Conservation (phyloP, 108 stramenopile genomes). For the Cyclotella sp. region DNA sequence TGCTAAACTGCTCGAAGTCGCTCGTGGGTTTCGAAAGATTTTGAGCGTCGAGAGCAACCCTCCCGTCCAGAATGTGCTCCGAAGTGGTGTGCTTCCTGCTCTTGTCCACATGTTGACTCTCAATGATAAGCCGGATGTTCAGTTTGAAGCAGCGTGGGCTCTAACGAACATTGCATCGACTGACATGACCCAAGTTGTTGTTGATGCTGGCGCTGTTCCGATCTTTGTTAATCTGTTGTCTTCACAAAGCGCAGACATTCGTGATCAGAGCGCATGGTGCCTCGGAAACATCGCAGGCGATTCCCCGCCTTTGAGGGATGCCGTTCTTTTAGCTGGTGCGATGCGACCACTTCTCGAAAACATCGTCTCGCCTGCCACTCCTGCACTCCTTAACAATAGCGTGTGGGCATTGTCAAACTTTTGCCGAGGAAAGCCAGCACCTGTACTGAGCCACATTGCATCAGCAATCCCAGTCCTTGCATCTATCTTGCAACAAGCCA, state of each 20-base stretch:
- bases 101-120: conserved; percentile 72
- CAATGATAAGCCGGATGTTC: conserved; percentile 56
- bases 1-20: conserved; percentile 54
- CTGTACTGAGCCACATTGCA: conserved; percentile 49
- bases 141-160: conserved; percentile 96
- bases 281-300: conserved; percentile 97
- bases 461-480: conserved; percentile 68
- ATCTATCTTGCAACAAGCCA: conserved; percentile 32
- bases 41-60: conserved; percentile 84
- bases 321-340: conserved; percentile 62
- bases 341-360: conserved; percentile 77
- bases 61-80: conserved; percentile 83
- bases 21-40: conserved; percentile 78
- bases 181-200: conserved; percentile 66
- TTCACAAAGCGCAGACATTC: conserved; percentile 73
- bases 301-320: conserved; percentile 72
- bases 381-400: conserved; percentile 78
- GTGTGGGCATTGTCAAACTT: conserved; percentile 94
- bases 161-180: conserved; percentile 95
- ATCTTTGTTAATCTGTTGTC: conserved; percentile 70
- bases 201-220: conserved; percentile 75
- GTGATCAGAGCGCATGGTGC: conserved; percentile 97
- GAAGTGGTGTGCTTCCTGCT: conserved; percentile 71
- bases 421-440: conserved; percentile 93
- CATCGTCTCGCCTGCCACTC: conserved; percentile 69